phyloP scores from a whole-genome alignment of 768 basidiomycete species.

The Mrakia hoshinonis region DNA sequence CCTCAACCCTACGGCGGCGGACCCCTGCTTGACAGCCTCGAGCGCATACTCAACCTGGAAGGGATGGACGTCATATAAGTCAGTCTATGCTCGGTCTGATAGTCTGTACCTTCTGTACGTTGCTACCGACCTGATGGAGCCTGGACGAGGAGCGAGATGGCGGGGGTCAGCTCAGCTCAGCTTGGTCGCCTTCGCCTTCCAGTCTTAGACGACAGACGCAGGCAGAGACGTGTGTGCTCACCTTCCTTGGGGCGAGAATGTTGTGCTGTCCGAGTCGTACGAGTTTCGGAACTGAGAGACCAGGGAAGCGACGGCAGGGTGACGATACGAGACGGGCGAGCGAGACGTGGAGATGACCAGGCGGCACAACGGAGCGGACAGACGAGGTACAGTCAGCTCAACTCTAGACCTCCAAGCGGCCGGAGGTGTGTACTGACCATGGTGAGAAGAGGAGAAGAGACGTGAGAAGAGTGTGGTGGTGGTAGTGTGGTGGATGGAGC shows the following conservation, averaged over 20 bases:
- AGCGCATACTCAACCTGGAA: constrained; percentile 91
- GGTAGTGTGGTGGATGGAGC: neutral
- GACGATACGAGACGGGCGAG: neutral
- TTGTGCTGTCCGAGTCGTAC: constrained; percentile 95
- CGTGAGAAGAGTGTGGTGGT: neutral
- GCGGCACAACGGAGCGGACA: neutral
- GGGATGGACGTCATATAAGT: neutral
- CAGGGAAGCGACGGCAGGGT: neutral
- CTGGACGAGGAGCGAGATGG: constrained; percentile 41
- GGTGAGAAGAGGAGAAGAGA: neutral
- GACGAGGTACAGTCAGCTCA: neutral
- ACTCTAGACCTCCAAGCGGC: neutral
- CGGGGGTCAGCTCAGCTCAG: neutral
- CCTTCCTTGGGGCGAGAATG: constrained; percentile 35
- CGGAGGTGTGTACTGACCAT: neutral
- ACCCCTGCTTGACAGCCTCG: constrained; percentile 98
- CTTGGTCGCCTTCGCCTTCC: neutral
- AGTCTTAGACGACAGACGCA: neutral
- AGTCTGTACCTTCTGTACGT: no score
- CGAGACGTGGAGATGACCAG: constrained; percentile 13
- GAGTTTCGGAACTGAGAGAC: constrained; percentile 62
- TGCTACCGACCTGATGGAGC: constrained; percentile 50
- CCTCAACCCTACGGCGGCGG: constrained; percentile 91
- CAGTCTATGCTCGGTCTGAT: no score
- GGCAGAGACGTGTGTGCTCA: constrained; percentile 46